A percentile compares a stretch with the other conserved stretches of the same genome.
These are phyloP conservation scores for Pedinophyceae sp. DNA, from an alignment of 139 green algal genomes.

Conservation along the genomic window DNA sequence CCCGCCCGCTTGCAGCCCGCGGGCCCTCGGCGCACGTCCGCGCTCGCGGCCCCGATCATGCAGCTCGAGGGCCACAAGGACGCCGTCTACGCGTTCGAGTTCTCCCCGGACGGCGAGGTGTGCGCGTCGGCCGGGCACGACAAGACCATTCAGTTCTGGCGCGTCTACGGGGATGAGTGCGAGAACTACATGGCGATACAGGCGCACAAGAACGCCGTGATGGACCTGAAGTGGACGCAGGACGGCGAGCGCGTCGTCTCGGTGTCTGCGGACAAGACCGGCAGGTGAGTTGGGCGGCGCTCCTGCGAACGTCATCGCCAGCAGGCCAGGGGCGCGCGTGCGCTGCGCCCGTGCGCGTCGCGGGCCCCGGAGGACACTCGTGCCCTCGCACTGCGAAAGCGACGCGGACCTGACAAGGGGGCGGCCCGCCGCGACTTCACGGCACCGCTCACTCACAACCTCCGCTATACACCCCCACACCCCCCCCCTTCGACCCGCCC, in stretches of 20 bases:
- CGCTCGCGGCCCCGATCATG: constrained; percentile 66
- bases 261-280: constrained; percentile 68
- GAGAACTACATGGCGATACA: constrained; percentile 80
- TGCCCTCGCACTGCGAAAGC: too few relatives aligned
- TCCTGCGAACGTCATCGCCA: too few relatives aligned
- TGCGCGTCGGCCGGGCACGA: constrained; percentile 68
- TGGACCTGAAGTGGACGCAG: constrained; percentile 79
- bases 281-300: too few relatives aligned
- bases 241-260: constrained; percentile 65
- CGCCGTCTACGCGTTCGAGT: constrained; percentile 63
- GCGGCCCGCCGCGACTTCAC: too few relatives aligned
- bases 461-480: neutral
- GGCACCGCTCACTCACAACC: neutral
- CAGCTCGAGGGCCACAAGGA: constrained; percentile 63
- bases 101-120: constrained; percentile 57
- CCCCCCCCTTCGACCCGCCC: neutral
- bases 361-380: too few relatives aligned
- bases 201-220: constrained; percentile 85
- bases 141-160: constrained; percentile 77
- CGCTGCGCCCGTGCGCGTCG: too few relatives aligned
- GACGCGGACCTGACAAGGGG: constrained; percentile 12
- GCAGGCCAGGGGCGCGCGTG: too few relatives aligned
- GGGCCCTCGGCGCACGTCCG: constrained; percentile 22
- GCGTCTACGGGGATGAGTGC: constrained; percentile 59
- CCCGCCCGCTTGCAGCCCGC: too few relatives aligned